phyloP scores from a whole-genome alignment of 1,284 basidiomycete species.

The Takashimella koratensis region DNA sequence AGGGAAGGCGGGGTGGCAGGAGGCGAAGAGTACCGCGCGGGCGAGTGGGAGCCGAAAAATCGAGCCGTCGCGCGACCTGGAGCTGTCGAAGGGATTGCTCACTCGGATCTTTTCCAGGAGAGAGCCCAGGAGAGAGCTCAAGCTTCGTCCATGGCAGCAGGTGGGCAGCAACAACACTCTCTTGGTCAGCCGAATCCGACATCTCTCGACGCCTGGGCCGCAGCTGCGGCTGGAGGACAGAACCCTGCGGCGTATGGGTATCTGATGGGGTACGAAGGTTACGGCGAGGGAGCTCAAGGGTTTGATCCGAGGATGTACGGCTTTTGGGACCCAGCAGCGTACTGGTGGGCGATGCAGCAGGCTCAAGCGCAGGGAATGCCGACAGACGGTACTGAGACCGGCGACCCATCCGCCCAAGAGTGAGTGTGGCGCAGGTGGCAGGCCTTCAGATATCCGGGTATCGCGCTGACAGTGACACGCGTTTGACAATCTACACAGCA shows the following conservation, averaged over 20 bases:
- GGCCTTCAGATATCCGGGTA: too few species aligned
- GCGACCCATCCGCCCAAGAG: too few species aligned
- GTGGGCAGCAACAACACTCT: not conserved
- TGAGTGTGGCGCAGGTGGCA: too few species aligned
- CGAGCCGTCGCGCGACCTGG: constrained; percentile 23
- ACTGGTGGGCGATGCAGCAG: constrained; percentile 2
- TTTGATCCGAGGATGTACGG: constrained; percentile 3
- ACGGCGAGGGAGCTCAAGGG: not conserved
- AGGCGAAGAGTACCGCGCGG: constrained; percentile 5
- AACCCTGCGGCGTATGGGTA: not conserved
- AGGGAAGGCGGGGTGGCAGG: constrained; percentile 27
- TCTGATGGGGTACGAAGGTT: not conserved
- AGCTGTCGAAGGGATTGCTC: constrained; percentile 11
- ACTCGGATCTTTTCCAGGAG: constrained; percentile 14
- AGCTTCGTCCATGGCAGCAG: not conserved
- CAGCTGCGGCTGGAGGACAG: not conserved
- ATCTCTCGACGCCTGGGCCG: not conserved
- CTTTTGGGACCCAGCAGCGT: constrained; percentile 1
- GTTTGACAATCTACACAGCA: too few species aligned
- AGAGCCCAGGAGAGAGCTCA: too few species aligned
- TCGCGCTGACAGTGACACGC: too few species aligned
- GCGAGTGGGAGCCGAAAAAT: constrained; percentile 25
- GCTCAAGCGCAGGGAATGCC: not conserved
- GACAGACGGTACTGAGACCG: not conserved
- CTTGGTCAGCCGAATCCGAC: not conserved